A percentile compares a stretch with the other conserved stretches of the same genome.
Conservation (phyloP, 768 basidiomycete species). For the Polyporus arcularius region DNA sequence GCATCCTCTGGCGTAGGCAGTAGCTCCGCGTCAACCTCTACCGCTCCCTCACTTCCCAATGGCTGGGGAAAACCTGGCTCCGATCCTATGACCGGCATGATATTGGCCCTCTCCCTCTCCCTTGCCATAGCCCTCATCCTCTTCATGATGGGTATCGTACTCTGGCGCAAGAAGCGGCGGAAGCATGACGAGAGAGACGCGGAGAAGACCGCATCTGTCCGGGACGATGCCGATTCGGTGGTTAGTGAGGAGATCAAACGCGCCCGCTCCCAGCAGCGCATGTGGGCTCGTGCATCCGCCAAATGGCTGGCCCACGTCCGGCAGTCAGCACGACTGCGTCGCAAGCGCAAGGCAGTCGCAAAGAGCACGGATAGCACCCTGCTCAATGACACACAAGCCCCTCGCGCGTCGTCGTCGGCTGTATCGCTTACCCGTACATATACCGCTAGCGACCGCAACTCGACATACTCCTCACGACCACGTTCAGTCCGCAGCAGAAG, state of each 20-base stretch:
- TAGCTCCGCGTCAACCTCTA: constrained; percentile 29
- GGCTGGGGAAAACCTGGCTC: constrained; percentile 23
- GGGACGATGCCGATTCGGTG: constrained; percentile 37
- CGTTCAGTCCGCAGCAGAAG: constrained; percentile 37
- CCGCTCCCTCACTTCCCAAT: constrained; percentile 16
- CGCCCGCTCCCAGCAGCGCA: constrained; percentile 50
- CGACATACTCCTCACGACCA: constrained; percentile 41
- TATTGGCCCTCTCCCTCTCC: constrained; percentile 58
- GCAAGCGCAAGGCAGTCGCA: constrained; percentile 24
- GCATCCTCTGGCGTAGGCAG: constrained; percentile 45
- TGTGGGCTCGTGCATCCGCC: constrained; percentile 66
- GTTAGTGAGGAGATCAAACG: constrained; percentile 38
- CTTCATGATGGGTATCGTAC: constrained; percentile 61
- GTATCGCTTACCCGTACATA: constrained; percentile 18
- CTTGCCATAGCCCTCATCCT: constrained; percentile 62
- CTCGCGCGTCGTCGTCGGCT: constrained; percentile 19
- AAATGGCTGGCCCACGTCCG: constrained; percentile 70
- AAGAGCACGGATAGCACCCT: constrained; percentile 15
- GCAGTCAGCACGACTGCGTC: constrained; percentile 59
- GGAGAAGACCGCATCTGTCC: constrained; percentile 44
- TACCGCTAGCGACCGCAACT: neutral
- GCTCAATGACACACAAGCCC: constrained; percentile 2
- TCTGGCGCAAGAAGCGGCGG: constrained; percentile 54
- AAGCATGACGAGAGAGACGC: constrained; percentile 45
- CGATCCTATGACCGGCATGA: constrained; percentile 28